Evolutionary conservation across 2,329 filamentous ascomycete species (phyloP), one percentile per base, ranked within the genome.

Genomic region (Aspergillus sclerotialis): DNA sequence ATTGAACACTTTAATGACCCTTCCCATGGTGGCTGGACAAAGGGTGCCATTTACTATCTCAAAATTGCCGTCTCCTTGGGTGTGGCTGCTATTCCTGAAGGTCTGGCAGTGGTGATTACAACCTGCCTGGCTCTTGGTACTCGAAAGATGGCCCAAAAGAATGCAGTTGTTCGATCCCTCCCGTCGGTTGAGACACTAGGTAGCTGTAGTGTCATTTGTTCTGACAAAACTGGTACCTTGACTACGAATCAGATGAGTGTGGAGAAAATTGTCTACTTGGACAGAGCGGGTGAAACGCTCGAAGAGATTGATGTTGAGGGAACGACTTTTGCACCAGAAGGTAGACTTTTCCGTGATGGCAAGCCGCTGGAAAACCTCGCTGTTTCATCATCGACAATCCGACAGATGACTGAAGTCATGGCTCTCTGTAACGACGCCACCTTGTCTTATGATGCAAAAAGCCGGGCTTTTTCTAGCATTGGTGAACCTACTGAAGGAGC

Each of bases 171-270:
- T 38, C 80, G 93, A 63, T 95, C 88, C 58, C 70, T 98, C 50
- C 92, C 92, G 13, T 98, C 92, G 2, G 92, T 98, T 33, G 92
- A 98, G 67, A 98, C 92, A 9, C 75, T 98, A 34, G 92, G 92
- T 58, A 98, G 92, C 74, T 98, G 92, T 76, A 98, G 92, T 55
- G 89, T 98, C 37, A 95, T 98, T 60, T 98, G 93, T 71, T 98
- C 93, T 4, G 92, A 98, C 72, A 98, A 98, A 73, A 98, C 92
- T 4, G 93, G 92, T 49, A 98, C 92, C 31, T 68, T 98, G 58
- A 98, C 92, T 8, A 98, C 92, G 26, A 98, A 98, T 68, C 89
- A 96, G 66, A 98, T 98, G 92, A 96, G 92, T 56, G 92, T 95
- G 37, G 92, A 81, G 70, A 94, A 90, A 65, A 68, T 96, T 36